Conservation (phyloP, 2,329 filamentous ascomycete genomes). For the Leptodontidium sp. region DNA sequence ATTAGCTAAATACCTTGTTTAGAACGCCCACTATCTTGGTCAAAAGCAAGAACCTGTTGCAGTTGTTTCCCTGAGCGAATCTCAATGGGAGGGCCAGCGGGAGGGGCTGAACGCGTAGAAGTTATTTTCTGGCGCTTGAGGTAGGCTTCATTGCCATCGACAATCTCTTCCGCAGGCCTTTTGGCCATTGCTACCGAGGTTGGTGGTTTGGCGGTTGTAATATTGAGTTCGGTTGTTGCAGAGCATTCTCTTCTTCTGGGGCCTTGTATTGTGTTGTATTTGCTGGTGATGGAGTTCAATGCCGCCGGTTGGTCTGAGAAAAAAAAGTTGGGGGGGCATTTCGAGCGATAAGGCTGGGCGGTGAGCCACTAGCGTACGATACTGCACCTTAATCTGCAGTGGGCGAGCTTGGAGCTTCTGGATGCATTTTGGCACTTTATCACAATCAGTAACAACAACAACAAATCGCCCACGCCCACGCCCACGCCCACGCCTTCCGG, state of each 20-base stretch:
- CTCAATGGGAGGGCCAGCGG: slow-evolving; percentile 58
- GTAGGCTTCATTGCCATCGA: slow-evolving; percentile 46
- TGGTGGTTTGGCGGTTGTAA: neutral
- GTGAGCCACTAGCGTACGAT: slow-evolving; percentile 9
- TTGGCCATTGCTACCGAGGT: slow-evolving; percentile 41
- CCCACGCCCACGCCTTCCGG: neutral
- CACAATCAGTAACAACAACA: too few relatives aligned
- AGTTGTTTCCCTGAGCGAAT: slow-evolving; percentile 72
- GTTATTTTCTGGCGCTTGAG: slow-evolving; percentile 47
- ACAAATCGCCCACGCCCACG: neutral
- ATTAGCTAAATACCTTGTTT: slow-evolving; percentile 63
- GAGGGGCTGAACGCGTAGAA: slow-evolving; percentile 53
- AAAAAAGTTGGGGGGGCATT: neutral
- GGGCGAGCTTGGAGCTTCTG: neutral
- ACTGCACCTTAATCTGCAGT: neutral
- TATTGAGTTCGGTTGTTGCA: neutral
- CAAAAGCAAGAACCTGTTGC: slow-evolving; percentile 71
- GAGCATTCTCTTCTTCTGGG: neutral
- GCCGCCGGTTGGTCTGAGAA: too few relatives aligned
- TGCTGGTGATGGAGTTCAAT: too few relatives aligned
- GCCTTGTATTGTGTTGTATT: neutral
- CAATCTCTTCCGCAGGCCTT: slow-evolving; percentile 40
- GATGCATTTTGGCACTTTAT: too few relatives aligned
- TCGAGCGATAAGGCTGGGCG: slow-evolving; percentile 15
- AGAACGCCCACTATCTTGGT: slow-evolving; percentile 72